These are phyloP conservation scores for Eragrostis tef DNA, from an alignment of 202 grass and related monocot genomes.

Conservation along the genomic window DNA sequence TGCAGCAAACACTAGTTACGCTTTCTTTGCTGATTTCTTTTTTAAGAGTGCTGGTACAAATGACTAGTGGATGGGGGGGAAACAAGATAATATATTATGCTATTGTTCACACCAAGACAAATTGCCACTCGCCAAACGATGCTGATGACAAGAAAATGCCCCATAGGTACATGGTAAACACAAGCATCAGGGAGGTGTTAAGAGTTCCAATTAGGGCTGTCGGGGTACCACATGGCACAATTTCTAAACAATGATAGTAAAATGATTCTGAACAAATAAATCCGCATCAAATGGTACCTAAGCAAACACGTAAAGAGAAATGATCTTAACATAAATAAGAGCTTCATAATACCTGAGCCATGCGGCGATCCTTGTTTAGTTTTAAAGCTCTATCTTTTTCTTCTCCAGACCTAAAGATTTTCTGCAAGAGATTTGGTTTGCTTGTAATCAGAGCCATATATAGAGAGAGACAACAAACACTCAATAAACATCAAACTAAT, in stretches of 20 bases:
- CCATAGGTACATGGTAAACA: background rate
- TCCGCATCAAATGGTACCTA: background rate
- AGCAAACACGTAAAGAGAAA: background rate
- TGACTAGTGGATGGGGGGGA: background rate
- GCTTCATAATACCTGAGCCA: constrained; percentile 60
- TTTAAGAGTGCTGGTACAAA: background rate
- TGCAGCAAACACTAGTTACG: background rate
- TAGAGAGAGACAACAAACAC: background rate
- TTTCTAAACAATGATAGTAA: background rate
- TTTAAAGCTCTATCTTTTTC: constrained; percentile 80
- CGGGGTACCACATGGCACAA: background rate
- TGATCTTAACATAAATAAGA: background rate
- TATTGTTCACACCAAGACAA: background rate
- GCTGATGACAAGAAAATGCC: background rate
- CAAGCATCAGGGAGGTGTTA: background rate
- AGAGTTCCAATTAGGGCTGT: background rate
- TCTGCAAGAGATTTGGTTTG: constrained; percentile 53
- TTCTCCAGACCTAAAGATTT: constrained; percentile 71
- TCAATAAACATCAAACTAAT: background rate
- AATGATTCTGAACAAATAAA: background rate
- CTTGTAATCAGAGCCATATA: constrained; percentile 22
- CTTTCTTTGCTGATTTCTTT: no score
- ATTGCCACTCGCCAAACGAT: background rate
- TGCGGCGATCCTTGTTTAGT: constrained; percentile 78
- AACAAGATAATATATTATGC: background rate